Evolutionary conservation across 306 rosid genomes (phyloP).

Genomic region (Medicago arabica): DNA sequence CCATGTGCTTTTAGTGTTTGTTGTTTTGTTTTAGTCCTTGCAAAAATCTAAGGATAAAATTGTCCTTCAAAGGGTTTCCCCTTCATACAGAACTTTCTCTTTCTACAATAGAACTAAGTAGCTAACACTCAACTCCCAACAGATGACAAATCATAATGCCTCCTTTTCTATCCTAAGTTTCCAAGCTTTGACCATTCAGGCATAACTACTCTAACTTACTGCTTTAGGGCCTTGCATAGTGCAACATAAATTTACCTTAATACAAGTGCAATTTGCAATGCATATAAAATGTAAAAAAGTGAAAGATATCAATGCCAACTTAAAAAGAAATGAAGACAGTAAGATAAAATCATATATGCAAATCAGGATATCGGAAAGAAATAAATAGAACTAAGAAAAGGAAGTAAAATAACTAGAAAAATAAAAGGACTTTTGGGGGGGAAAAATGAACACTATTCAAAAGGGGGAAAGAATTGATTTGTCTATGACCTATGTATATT

Average conservation of each 20-base stretch:
- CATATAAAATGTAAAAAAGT: conserved; percentile 13
- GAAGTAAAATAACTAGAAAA: conserved; percentile 1
- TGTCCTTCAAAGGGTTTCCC: background rate
- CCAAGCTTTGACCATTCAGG: conserved; percentile 8
- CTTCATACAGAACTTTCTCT: background rate
- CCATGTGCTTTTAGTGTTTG: background rate
- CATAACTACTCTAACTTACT: conserved; percentile 2
- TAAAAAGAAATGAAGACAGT: background rate
- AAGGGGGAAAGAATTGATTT: conserved; percentile 30
- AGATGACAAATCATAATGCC: conserved; percentile 1
- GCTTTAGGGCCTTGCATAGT: background rate
- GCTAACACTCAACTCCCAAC: conserved; percentile 3
- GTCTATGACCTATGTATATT: conserved; percentile 77
- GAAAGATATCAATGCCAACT: conserved; percentile 3
- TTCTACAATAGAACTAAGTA: conserved; percentile 8
- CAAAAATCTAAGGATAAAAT: background rate
- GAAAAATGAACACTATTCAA: background rate
- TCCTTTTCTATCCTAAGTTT: background rate
- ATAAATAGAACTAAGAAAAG: background rate
- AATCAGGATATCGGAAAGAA: conserved; percentile 10
- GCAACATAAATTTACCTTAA: conserved; percentile 27
- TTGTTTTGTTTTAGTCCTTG: background rate
- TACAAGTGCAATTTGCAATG: background rate
- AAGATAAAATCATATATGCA: conserved; percentile 26
- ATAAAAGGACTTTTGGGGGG: background rate